phyloP scores from a whole-genome alignment of 257 asterid species.

The Henckelia pumila region DNA sequence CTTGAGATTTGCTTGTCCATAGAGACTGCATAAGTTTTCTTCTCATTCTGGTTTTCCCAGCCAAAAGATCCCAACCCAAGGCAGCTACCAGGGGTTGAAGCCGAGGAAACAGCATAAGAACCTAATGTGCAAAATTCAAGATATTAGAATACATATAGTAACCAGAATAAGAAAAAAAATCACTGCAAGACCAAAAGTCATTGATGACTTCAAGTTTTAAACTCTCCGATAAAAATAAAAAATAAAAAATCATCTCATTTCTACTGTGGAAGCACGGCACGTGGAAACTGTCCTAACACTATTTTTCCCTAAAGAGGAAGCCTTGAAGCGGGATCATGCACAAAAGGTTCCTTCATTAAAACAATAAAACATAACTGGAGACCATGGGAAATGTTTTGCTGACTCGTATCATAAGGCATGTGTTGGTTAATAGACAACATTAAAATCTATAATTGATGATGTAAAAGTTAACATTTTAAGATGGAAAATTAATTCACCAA shows the following conservation, averaged over 20 bases:
- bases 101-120: constrained; percentile 78
- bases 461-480: constrained; percentile 6
- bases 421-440: neutral
- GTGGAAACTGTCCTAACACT: constrained; percentile 11
- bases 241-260: constrained; percentile 4
- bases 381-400: constrained; percentile 15
- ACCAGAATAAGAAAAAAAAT: constrained; percentile 4
- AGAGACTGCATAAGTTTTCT: constrained; percentile 80
- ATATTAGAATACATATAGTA: constrained; percentile 20
- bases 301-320: constrained; percentile 22
- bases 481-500: constrained; percentile 6
- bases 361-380: constrained; percentile 11
- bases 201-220: constrained; percentile 21
- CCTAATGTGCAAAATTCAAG: constrained; percentile 37
- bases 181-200: constrained; percentile 19
- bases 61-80: constrained; percentile 97
- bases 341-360: constrained; percentile 13
- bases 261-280: constrained; percentile 17
- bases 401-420: neutral
- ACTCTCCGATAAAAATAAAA: neutral
- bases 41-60: constrained; percentile 76
- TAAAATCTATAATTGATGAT: constrained; percentile 15
- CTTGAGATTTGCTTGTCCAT: constrained; percentile 95
- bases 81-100: constrained; percentile 96
- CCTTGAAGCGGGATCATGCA: constrained; percentile 20